Percentiles rank a stretch among this genome's conserved stretches.
phyloP scores from a whole-genome alignment of 129 eudicot genomes.

The Lonicera japonica region DNA sequence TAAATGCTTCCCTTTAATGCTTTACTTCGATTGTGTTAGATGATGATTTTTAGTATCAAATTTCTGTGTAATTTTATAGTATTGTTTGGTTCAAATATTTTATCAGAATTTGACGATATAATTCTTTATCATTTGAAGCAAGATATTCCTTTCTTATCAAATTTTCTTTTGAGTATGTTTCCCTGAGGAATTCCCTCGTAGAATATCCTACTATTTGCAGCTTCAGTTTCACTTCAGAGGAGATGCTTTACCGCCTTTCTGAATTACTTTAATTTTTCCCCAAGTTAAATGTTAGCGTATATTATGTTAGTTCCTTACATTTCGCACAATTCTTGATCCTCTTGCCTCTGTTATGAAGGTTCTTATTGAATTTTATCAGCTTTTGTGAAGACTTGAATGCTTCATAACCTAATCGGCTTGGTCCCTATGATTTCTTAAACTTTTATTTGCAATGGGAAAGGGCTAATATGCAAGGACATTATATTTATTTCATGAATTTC shows the following conservation, averaged over 20 bases:
- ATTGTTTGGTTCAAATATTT: background rate
- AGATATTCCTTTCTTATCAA: background rate
- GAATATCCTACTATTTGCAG: constrained; percentile 6
- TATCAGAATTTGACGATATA: background rate
- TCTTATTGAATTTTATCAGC: background rate
- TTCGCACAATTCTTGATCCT: background rate
- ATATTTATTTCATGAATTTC: no score
- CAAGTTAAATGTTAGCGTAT: constrained; percentile 2
- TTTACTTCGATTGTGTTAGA: no score
- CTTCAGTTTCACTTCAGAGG: background rate
- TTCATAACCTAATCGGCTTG: background rate
- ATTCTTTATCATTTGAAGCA: background rate
- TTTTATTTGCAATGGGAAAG: background rate
- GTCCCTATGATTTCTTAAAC: background rate
- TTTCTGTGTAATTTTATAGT: no score
- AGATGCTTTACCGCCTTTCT: constrained; percentile 5
- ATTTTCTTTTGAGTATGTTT: background rate
- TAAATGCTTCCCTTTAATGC: background rate
- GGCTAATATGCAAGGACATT: no score
- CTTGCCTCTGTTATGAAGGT: background rate
- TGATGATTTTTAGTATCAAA: no score
- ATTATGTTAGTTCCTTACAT: background rate
- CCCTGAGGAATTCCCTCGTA: background rate
- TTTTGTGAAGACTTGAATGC: background rate
- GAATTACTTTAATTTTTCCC: background rate